A percentile compares a stretch with the other conserved stretches of the same genome.
Conservation (phyloP, 108 stramenopile species). For the Nitzschia putrida region DNA sequence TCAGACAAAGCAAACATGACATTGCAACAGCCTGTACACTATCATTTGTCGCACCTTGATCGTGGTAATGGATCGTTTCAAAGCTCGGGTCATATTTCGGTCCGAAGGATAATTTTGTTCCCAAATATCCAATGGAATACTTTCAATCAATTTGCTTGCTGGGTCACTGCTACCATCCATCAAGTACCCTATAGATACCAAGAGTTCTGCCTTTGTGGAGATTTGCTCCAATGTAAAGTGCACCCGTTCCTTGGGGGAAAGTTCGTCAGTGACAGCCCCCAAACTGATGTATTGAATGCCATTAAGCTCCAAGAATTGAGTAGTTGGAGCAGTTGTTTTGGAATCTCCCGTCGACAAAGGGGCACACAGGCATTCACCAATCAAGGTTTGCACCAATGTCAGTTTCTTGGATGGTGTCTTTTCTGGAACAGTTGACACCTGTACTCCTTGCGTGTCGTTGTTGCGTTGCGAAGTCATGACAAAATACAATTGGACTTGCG, state of each 20-base stretch:
- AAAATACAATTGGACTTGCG: too few relatives aligned
- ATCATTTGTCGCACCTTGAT: conserved; percentile 19
- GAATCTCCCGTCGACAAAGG: background rate
- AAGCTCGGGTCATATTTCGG: conserved; percentile 10
- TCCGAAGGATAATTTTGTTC: conserved; percentile 31
- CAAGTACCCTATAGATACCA: conserved; percentile 42
- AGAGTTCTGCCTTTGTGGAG: conserved; percentile 18
- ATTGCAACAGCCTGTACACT: background rate
- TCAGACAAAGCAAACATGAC: background rate
- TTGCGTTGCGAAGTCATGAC: too few relatives aligned
- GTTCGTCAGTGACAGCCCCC: conserved; percentile 39
- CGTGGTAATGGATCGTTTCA: conserved; percentile 3
- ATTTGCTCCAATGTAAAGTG: conserved; percentile 45
- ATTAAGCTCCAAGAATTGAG: conserved; percentile 43
- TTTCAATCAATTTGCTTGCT: conserved; percentile 15
- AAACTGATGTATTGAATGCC: conserved; percentile 46
- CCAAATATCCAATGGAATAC: conserved; percentile 37
- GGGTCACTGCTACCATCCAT: conserved; percentile 14
- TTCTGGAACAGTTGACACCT: too few relatives aligned
- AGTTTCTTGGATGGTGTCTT: background rate
- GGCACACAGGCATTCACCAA: conserved; percentile 21
- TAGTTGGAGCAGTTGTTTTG: background rate
- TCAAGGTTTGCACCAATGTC: background rate
- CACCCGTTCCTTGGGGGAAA: conserved; percentile 42
- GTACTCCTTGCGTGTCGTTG: too few relatives aligned